Evolutionary conservation across 129 eudicot species (phyloP).

Genomic region (Scalesia atractyloides): DNA sequence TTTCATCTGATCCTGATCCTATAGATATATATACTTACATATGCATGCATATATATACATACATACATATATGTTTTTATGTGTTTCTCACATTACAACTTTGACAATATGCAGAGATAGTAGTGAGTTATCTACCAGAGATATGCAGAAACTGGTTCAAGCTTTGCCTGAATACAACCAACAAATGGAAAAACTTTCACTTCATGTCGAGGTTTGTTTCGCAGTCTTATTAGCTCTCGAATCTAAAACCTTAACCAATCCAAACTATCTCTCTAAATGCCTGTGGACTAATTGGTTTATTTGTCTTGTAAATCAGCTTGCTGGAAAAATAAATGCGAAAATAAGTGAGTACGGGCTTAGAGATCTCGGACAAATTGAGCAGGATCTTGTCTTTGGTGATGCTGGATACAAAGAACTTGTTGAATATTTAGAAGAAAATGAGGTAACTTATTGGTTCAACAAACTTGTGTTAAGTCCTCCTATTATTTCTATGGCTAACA

Average conservation of each 20-base stretch:
- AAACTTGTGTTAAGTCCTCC: constrained; percentile 18
- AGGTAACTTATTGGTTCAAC: constrained; percentile 45
- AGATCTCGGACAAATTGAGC: constrained; percentile 97
- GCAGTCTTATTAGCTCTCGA: not conserved
- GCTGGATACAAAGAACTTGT: constrained; percentile 90
- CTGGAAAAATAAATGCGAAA: constrained; percentile 76
- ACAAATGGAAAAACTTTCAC: constrained; percentile 83
- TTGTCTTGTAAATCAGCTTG: constrained; percentile 57
- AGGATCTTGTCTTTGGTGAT: constrained; percentile 97
- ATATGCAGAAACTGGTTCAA: constrained; percentile 98
- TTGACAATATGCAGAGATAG: constrained; percentile 62
- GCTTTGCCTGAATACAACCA: constrained; percentile 91
- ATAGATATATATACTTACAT: not conserved
- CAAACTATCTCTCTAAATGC: constrained; percentile 11
- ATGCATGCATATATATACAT: not conserved
- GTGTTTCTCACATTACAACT: constrained; percentile 21
- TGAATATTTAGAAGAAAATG: constrained; percentile 55
- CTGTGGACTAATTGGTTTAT: constrained; percentile 21
- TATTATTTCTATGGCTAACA: constrained; percentile 16
- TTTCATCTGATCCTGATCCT: no score
- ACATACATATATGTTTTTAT: not conserved
- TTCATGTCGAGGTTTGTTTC: constrained; percentile 81
- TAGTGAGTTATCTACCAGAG: constrained; percentile 84
- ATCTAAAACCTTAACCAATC: not conserved
- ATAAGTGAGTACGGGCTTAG: constrained; percentile 77